Percentiles rank a stretch among this genome's conserved stretches.
Conservation (phyloP, 2,329 filamentous ascomycete species). For the Ramularia endophylla region DNA sequence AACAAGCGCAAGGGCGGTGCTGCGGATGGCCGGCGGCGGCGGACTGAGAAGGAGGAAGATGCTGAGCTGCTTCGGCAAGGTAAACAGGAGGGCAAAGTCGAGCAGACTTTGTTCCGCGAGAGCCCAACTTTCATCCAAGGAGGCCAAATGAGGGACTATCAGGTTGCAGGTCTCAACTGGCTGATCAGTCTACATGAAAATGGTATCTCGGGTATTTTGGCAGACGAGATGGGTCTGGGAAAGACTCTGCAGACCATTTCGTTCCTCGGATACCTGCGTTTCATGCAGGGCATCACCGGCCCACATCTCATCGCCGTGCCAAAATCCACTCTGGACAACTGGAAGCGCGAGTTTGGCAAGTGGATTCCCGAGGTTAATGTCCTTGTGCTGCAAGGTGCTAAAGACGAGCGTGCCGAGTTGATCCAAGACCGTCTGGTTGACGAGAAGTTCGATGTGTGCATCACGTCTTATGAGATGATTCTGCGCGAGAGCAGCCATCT, state of each 20-base stretch:
- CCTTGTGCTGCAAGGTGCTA: constrained; percentile 86
- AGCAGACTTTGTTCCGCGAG: constrained; percentile 87
- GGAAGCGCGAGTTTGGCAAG: constrained; percentile 86
- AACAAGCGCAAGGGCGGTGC: constrained; percentile 79
- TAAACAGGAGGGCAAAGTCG: constrained; percentile 69
- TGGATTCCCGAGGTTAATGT: constrained; percentile 98
- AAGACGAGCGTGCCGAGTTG: constrained; percentile 81
- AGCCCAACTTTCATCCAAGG: constrained; percentile 83
- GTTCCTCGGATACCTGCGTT: constrained; percentile 89
- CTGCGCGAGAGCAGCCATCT: constrained; percentile 88
- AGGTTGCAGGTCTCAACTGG: constrained; percentile 94
- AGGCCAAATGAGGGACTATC: constrained; percentile 91
- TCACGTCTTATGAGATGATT: constrained; percentile 99
- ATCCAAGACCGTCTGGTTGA: constrained; percentile 90
- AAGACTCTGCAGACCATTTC: constrained; percentile 98
- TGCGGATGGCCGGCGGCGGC: constrained; percentile 67
- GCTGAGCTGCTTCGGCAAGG: constrained; percentile 82
- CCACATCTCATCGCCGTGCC: constrained; percentile 90
- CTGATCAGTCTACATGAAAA: constrained; percentile 97
- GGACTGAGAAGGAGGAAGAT: constrained; percentile 97
- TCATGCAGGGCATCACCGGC: constrained; percentile 81
- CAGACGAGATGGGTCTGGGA: constrained; percentile 97
- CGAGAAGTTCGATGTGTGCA: constrained; percentile 94
- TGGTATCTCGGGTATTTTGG: constrained; percentile 94
- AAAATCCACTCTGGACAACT: constrained; percentile 97